Conservation (phyloP, 257 asterid species). For the Przewalskia tangutica region DNA sequence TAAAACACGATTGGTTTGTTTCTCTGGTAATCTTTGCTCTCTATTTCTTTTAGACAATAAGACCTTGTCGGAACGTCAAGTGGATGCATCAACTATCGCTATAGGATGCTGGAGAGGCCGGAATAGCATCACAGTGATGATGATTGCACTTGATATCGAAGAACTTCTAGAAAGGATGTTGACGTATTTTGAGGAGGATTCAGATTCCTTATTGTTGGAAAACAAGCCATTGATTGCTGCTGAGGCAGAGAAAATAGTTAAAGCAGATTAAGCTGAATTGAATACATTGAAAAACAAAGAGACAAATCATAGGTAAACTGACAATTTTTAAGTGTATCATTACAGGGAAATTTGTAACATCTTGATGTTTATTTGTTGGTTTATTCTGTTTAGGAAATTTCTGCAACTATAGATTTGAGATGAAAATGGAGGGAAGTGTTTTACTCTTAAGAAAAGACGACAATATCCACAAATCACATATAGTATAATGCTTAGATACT, state of each 20-base stretch:
- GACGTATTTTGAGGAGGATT: slow-evolving; percentile 20
- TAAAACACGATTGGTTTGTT: neutral
- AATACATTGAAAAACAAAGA: neutral
- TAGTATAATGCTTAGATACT: too few species aligned
- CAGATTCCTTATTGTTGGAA: neutral
- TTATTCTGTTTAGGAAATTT: neutral
- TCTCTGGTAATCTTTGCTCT: neutral
- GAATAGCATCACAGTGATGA: slow-evolving; percentile 71
- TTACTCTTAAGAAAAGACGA: too few species aligned
- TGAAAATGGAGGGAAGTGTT: neutral
- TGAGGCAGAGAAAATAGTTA: slow-evolving; percentile 6
- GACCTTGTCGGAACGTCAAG: slow-evolving; percentile 27
- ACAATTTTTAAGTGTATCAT: neutral
- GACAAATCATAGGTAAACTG: neutral
- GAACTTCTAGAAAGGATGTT: slow-evolving; percentile 66
- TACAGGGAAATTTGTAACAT: neutral
- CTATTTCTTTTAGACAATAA: slow-evolving; percentile 32
- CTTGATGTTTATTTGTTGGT: neutral
- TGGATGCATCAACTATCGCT: slow-evolving; percentile 48
- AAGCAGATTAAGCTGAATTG: neutral
- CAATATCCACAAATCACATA: too few species aligned
- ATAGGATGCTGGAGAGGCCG: slow-evolving; percentile 94
- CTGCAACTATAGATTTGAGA: neutral
- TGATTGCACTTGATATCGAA: slow-evolving; percentile 65
- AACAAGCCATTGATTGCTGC: slow-evolving; percentile 11